Conservation (phyloP, 768 basidiomycete species). For the Psilocybe sp. region DNA sequence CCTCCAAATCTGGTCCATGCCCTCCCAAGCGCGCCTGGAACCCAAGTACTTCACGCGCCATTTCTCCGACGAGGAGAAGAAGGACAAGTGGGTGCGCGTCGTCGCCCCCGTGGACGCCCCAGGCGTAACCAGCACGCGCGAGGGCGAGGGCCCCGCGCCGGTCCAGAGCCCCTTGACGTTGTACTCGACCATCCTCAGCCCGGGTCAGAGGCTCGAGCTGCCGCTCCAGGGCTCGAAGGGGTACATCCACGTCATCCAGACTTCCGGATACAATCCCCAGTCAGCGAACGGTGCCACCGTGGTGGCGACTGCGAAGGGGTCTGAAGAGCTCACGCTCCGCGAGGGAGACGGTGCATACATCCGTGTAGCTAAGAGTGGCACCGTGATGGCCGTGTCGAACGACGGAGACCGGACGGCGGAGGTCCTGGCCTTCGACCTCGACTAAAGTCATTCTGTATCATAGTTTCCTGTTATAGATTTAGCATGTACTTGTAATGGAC, state of each 20-base stretch:
- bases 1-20: slow-evolving; percentile 52
- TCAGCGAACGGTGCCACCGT: slow-evolving; percentile 56
- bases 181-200: slow-evolving; percentile 72
- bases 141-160: slow-evolving; percentile 78
- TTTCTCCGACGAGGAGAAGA: slow-evolving; percentile 82
- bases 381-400: slow-evolving; percentile 50
- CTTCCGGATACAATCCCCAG: slow-evolving; percentile 71
- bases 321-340: slow-evolving; percentile 50
- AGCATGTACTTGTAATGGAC: background rate
- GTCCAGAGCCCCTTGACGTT: slow-evolving; percentile 67
- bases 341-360: slow-evolving; percentile 92
- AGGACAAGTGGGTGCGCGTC: slow-evolving; percentile 63
- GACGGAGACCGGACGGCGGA: slow-evolving; percentile 66
- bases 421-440: slow-evolving; percentile 78
- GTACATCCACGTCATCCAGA: slow-evolving; percentile 87
- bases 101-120: slow-evolving; percentile 69
- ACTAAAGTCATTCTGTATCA: slow-evolving; percentile 27
- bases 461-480: too few species aligned
- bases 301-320: slow-evolving; percentile 39
- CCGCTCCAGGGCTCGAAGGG: slow-evolving; percentile 55
- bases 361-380: slow-evolving; percentile 40
- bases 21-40: slow-evolving; percentile 40
- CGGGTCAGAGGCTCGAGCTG: slow-evolving; percentile 51
- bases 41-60: slow-evolving; percentile 89
- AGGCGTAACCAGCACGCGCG: slow-evolving; percentile 60